Base-by-base conservation (phyloP, 495 filamentous ascomycete genomes). In the Venustampulla echinocandica region DNA sequence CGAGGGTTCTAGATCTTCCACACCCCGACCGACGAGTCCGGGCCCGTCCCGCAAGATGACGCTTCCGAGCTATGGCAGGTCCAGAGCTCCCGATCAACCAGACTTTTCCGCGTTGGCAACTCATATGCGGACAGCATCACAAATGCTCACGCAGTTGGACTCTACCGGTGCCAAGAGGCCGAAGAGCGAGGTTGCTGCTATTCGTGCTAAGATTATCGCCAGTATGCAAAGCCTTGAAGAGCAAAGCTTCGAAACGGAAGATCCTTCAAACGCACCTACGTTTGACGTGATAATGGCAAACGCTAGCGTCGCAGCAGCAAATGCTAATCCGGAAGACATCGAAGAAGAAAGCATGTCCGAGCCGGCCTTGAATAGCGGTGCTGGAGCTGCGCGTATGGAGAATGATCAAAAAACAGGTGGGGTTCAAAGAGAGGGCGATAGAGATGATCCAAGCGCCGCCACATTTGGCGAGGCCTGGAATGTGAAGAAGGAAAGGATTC, bases 141-240 rank as follows among this genome's bases (percentile, higher is more conserved):
- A 85, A 61, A 87, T 87, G 83, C 60, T 87, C 18, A 81, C 82
- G 11, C 83, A 87, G 57, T 71, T 87, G 30, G 82, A 87, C 43
- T 73, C 80, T 1, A 85, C 80, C 19, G 75, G 78, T 52, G 76
- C 79, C 2, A 87, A 86, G 55, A 64, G 84, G 23, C 83, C 83
- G 13, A 77, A 71, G 51, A 69, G 76, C 30, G 84, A 87, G 59
- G 82, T 87, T 7, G 83, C 79, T 7, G 82, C 81, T 19, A 87
- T 87, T 60, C 69, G 81, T 49, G 75, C 81, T 10, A 80, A 80
- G 63, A 87, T 87, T 52, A 87, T 87, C 51, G 84, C 84, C 2
- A 86, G 82, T 61, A 87, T 87, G 83, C 83, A 87, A 53, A 82
- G 66, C 55, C 70, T 87, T n/a, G 83, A 87, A 56, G 83, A 87